A percentile compares a stretch with the other conserved stretches of the same genome.
phyloP scores from a whole-genome alignment of 495 filamentous ascomycete species.

The Hyaloscypha bicolor region DNA sequence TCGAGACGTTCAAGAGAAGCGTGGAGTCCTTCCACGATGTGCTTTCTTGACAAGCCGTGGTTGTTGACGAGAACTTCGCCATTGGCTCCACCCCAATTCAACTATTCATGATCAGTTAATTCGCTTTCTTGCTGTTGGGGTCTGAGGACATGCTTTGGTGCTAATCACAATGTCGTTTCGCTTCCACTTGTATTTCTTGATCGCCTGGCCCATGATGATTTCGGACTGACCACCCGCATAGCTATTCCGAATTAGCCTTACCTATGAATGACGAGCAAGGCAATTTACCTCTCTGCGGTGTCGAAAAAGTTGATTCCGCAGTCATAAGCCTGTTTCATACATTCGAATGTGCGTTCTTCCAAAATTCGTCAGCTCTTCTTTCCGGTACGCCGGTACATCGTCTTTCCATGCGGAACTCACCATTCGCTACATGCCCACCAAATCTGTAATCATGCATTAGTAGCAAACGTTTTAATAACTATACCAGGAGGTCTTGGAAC shows the following conservation, averaged over 20 bases:
- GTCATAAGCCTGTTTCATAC: slow-evolving; percentile 72
- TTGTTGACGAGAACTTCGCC: slow-evolving; percentile 54
- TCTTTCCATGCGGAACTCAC: slow-evolving; percentile 25
- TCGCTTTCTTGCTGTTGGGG: background rate
- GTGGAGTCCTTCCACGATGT: slow-evolving; percentile 68
- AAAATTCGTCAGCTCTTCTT: background rate
- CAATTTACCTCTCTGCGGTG: slow-evolving; percentile 44
- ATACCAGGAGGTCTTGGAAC: slow-evolving; percentile 51
- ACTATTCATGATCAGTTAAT: slow-evolving; percentile 34
- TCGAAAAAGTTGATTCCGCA: slow-evolving; percentile 64
- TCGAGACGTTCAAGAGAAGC: slow-evolving; percentile 63
- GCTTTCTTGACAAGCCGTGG: slow-evolving; percentile 69
- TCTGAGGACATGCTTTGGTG: slow-evolving; percentile 50
- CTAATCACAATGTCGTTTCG: slow-evolving; percentile 71
- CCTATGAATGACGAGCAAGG: slow-evolving; percentile 27
- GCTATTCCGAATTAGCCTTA: slow-evolving; percentile 34
- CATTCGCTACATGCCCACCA: slow-evolving; percentile 15
- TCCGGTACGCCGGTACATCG: background rate
- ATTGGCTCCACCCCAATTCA: slow-evolving; percentile 63
- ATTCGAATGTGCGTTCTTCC: slow-evolving; percentile 55
- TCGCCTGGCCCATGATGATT: slow-evolving; percentile 52
- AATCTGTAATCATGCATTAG: background rate
- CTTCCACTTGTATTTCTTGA: slow-evolving; percentile 63
- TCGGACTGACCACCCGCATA: slow-evolving; percentile 68
- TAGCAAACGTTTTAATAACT: slow-evolving; percentile 1